Evolutionary conservation across 805 yeast species (phyloP).

Genomic region (Hemisphaericaspora nanyangensis): DNA sequence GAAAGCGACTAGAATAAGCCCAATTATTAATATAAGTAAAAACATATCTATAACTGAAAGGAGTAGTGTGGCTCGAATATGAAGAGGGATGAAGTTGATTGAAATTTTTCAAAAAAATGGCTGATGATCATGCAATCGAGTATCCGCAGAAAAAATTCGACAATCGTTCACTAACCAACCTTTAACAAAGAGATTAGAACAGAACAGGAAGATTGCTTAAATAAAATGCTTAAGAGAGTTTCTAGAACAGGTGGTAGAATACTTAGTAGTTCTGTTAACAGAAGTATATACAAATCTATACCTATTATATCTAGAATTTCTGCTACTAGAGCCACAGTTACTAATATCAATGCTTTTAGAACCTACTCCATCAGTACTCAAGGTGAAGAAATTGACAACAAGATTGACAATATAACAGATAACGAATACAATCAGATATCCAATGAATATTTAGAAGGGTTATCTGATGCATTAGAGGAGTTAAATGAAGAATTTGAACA

Average conservation of each 20-base stretch:
- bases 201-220: neutral
- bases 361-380: conserved; percentile 35
- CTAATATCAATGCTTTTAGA: conserved; percentile 1
- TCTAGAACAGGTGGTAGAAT: too few species aligned
- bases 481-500: conserved; percentile 60
- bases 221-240: neutral
- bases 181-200: too few species aligned
- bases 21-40: conserved; percentile 33
- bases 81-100: neutral
- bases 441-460: conserved; percentile 62
- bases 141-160: too few species aligned
- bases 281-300: too few species aligned
- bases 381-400: conserved; percentile 51
- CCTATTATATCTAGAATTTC: too few species aligned
- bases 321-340: neutral
- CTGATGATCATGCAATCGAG: too few species aligned
- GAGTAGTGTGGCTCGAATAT: conserved; percentile 1
- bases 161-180: too few species aligned
- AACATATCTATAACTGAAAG: conserved; percentile 24
- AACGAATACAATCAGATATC: conserved; percentile 62
- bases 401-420: conserved; percentile 44
- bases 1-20: conserved; percentile 39
- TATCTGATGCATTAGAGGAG: conserved; percentile 64
- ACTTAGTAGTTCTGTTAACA: too few species aligned
- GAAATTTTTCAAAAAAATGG: too few species aligned